These are phyloP conservation scores for Eimeria praecox DNA, from an alignment of 169 alveolate species.

Conservation along the genomic window DNA sequence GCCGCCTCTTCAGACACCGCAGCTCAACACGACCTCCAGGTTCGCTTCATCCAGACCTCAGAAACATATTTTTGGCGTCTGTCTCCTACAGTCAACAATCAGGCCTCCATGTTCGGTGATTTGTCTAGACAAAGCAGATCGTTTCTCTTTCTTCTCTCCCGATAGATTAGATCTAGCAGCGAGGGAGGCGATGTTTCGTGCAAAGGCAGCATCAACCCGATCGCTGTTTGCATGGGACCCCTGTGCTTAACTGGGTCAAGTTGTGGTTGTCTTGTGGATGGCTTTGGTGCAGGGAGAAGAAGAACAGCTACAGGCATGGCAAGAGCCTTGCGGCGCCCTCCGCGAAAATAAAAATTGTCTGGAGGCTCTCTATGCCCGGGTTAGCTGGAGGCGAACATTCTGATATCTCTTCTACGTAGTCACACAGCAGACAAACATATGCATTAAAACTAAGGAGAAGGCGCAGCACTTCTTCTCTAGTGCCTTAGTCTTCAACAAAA, in stretches of 20 bases:
- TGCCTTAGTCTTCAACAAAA: background rate
- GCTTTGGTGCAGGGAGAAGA: constrained; percentile 20
- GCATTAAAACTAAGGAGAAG: too few relatives aligned
- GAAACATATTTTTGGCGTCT: background rate
- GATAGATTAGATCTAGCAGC: too few relatives aligned
- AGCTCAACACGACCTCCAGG: constrained; percentile 27
- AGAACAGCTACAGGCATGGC: constrained; percentile 50
- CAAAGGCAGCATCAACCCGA: background rate
- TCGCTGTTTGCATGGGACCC: background rate
- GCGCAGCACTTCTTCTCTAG: background rate
- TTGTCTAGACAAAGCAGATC: background rate
- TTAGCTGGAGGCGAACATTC: background rate
- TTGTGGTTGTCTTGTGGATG: background rate
- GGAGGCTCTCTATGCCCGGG: constrained; percentile 32
- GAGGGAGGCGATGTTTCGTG: too few relatives aligned
- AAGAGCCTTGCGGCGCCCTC: background rate
- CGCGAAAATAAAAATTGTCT: constrained; percentile 15
- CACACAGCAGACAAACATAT: background rate
- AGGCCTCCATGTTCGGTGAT: too few relatives aligned
- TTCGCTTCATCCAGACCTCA: background rate
- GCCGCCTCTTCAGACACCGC: constrained; percentile 9
- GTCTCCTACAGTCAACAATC: background rate
- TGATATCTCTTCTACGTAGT: background rate
- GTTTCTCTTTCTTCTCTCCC: background rate
- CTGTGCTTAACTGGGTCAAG: background rate